Percentiles rank a stretch among this genome's conserved stretches.
Evolutionary conservation across 2,329 filamentous ascomycete genomes (phyloP).

Genomic region (Cladosporium sp.): DNA sequence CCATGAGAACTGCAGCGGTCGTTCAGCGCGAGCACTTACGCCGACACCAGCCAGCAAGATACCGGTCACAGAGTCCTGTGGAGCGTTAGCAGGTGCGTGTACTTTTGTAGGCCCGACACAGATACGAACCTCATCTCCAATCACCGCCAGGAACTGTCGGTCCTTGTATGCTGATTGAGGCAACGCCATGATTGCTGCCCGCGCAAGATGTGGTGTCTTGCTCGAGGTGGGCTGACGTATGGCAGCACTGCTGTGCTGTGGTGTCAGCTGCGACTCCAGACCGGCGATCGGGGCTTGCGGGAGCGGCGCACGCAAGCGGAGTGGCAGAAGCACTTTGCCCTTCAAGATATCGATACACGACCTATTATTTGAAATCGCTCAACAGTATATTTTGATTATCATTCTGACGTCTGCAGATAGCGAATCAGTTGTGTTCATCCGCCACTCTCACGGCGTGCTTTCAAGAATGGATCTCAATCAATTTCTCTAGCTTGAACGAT

Average conservation of each 20-base stretch:
- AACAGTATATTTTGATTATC: no score
- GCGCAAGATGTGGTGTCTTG: not conserved
- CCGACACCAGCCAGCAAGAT: conserved; percentile 92
- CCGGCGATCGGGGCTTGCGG: conserved; percentile 4
- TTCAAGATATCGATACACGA: not conserved
- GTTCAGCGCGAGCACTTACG: conserved; percentile 50
- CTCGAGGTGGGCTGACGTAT: conserved; percentile 8
- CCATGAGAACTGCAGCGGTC: not conserved
- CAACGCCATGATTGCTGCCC: conserved; percentile 50
- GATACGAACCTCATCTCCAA: conserved; percentile 78
- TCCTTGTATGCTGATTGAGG: conserved; percentile 63
- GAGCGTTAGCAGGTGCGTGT: conserved; percentile 21
- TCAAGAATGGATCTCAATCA: no score
- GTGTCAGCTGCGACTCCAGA: not conserved
- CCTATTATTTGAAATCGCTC: not conserved
- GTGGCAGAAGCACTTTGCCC: not conserved
- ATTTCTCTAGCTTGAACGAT: no score
- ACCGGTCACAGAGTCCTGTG: conserved; percentile 89
- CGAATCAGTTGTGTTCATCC: no score
- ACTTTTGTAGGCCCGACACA: not conserved
- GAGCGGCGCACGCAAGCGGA: not conserved
- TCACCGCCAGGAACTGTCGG: conserved; percentile 93
- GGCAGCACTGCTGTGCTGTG: not conserved
- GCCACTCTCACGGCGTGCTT: no score
- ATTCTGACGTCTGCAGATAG: no score